Conservation (phyloP, 2,329 filamentous ascomycete genomes). For the Exophiala spinifera region DNA sequence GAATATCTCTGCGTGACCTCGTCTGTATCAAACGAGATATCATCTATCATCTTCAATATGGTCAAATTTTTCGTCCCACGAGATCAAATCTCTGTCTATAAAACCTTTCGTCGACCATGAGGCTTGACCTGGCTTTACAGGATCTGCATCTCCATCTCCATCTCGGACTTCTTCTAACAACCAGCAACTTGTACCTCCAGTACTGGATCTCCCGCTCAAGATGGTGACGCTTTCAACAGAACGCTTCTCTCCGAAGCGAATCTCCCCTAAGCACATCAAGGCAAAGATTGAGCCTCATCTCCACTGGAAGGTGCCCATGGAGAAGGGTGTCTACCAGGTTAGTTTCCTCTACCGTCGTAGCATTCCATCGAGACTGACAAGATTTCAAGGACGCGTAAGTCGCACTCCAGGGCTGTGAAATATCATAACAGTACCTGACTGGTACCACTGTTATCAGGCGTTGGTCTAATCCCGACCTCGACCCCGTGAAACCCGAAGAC, state of each 20-base stretch:
- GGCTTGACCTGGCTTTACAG: not conserved
- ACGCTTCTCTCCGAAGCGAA: conserved; percentile 24
- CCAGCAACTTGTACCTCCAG: not conserved
- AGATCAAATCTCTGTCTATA: conserved; percentile 14
- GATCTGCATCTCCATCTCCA: not conserved
- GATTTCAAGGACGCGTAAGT: conserved; percentile 24
- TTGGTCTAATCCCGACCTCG: conserved; percentile 50
- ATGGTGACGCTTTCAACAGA: conserved; percentile 19
- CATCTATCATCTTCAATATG: conserved; percentile 14
- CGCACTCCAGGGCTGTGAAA: too few relatives aligned
- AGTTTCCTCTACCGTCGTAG: not conserved
- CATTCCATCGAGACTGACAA: not conserved
- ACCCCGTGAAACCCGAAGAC: conserved; percentile 41
- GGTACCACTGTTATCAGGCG: too few relatives aligned
- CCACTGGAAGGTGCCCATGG: conserved; percentile 38
- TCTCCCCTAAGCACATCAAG: conserved; percentile 35
- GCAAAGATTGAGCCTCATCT: conserved; percentile 39
- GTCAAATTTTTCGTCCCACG: not conserved
- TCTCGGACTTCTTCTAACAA: conserved; percentile 3
- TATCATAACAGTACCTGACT: conserved; percentile 23
- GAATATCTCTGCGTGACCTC: conserved; percentile 10
- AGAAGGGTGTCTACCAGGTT: conserved; percentile 38
- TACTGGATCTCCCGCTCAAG: conserved; percentile 1
- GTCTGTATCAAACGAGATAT: conserved; percentile 13
- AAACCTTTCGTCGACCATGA: not conserved